phyloP scores from a whole-genome alignment of 2,329 filamentous ascomycete species.

The Colletotrichum incanum region DNA sequence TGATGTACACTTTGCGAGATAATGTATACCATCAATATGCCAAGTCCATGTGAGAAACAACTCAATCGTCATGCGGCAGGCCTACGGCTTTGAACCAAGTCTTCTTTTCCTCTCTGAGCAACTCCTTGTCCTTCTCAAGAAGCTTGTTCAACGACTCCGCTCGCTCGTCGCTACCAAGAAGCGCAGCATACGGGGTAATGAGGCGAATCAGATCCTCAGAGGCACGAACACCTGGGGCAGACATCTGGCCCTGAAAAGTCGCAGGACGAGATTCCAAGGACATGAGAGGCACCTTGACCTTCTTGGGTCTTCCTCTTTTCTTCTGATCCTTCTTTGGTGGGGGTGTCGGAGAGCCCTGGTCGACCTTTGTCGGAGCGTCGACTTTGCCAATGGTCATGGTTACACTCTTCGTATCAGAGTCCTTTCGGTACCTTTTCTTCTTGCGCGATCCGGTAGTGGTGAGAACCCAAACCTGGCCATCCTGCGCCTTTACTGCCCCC shows the following conservation, averaged over 20 bases:
- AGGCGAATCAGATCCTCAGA: slow-evolving; percentile 18
- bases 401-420: neutral
- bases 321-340: slow-evolving; percentile 24
- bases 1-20: neutral
- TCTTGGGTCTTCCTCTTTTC: slow-evolving; percentile 25
- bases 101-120: slow-evolving; percentile 30
- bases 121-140: slow-evolving; percentile 21
- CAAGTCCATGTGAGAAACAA: neutral
- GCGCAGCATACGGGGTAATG: slow-evolving; percentile 2
- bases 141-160: slow-evolving; percentile 8
- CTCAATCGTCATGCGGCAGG: slow-evolving; percentile 24
- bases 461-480: slow-evolving; percentile 22
- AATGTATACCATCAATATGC: neutral
- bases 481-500: neutral
- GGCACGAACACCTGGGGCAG: neutral
- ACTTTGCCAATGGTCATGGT: slow-evolving; percentile 29
- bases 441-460: slow-evolving; percentile 17
- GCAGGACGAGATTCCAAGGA: neutral
- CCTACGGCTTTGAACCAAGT: slow-evolving; percentile 33
- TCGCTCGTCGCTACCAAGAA: slow-evolving; percentile 3
- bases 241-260: neutral
- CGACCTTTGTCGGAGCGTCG: slow-evolving; percentile 11
- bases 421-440: slow-evolving; percentile 3
- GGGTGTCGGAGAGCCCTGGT: slow-evolving; percentile 25
- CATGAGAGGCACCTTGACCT: slow-evolving; percentile 5